Evolutionary conservation across 1,139 yeast genomes (phyloP).

Genomic region (Pichia sp.): DNA sequence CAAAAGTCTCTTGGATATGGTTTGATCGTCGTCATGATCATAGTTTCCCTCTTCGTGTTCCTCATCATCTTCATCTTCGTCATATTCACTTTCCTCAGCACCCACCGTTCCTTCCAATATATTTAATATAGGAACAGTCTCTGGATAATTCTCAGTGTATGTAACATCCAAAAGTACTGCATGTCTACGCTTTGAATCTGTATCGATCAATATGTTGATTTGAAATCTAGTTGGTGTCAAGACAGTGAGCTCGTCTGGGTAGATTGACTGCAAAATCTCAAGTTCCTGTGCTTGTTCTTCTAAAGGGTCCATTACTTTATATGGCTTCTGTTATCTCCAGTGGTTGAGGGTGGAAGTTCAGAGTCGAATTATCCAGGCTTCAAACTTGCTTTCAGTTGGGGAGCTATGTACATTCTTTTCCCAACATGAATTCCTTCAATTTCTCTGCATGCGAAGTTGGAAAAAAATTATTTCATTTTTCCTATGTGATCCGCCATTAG

Average conservation of each 20-base stretch:
- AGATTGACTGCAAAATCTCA: slow-evolving; percentile 81
- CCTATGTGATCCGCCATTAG: background rate
- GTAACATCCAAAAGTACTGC: slow-evolving; percentile 50
- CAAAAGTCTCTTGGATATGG: slow-evolving; percentile 42
- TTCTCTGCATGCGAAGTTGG: background rate
- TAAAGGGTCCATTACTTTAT: slow-evolving; percentile 58
- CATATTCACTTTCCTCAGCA: slow-evolving; percentile 35
- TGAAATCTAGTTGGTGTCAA: slow-evolving; percentile 43
- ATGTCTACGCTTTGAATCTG: slow-evolving; percentile 51
- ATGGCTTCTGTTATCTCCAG: no score
- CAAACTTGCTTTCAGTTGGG: no score
- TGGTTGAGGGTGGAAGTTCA: no score
- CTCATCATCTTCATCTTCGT: slow-evolving; percentile 32
- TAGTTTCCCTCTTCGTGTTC: slow-evolving; percentile 37
- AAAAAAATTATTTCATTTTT: slow-evolving; percentile 1
- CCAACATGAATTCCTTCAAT: slow-evolving; percentile 6
- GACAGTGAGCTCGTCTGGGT: slow-evolving; percentile 76
- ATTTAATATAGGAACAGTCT: slow-evolving; percentile 54
- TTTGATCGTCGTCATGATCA: slow-evolving; percentile 42
- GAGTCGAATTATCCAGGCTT: no score
- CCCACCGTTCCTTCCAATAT: slow-evolving; percentile 33
- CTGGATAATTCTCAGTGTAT: slow-evolving; percentile 71
- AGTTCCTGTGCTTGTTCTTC: slow-evolving; percentile 80
- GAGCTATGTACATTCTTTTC: background rate
- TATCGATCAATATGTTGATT: slow-evolving; percentile 52